Conservation (phyloP, 139 green algal genomes). For the Coccomyxa sp. region DNA sequence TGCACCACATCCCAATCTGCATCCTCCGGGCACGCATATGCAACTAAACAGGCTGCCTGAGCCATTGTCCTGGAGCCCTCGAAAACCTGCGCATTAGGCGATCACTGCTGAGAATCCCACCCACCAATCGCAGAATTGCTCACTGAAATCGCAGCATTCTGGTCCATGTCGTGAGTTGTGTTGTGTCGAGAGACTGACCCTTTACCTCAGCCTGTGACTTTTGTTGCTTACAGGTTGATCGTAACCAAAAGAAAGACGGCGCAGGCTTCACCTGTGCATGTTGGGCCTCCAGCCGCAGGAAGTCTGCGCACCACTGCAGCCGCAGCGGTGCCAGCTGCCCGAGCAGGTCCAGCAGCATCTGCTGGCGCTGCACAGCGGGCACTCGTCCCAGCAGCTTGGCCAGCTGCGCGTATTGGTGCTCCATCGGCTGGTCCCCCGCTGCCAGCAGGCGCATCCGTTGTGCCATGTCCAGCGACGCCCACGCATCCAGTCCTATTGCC, state of each 20-base stretch:
- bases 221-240: too few species aligned
- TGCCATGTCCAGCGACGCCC: not conserved
- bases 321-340: not conserved
- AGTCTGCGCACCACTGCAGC: constrained; percentile 14
- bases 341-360: constrained; percentile 12
- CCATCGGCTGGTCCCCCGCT: not conserved
- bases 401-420: not conserved
- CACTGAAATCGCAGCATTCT: not conserved
- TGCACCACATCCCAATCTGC: not conserved
- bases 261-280: not conserved
- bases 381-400: constrained; percentile 9
- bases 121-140: not conserved
- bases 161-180: not conserved
- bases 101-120: not conserved
- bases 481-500: constrained; percentile 14
- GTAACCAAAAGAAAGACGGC: not conserved
- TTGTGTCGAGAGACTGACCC: too few species aligned
- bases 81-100: constrained; percentile 3
- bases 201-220: too few species aligned
- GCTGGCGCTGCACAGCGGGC: not conserved
- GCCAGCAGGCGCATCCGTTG: constrained; percentile 15
- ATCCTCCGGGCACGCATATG: constrained; percentile 13
- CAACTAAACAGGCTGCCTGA: constrained; percentile 3
- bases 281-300: constrained; percentile 17
- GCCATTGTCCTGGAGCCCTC: not conserved